Evolutionary conservation across 345 rosid genomes (phyloP), one percentile per base, ranked within the genome.

Genomic region (Kernera saxatilis): DNA sequence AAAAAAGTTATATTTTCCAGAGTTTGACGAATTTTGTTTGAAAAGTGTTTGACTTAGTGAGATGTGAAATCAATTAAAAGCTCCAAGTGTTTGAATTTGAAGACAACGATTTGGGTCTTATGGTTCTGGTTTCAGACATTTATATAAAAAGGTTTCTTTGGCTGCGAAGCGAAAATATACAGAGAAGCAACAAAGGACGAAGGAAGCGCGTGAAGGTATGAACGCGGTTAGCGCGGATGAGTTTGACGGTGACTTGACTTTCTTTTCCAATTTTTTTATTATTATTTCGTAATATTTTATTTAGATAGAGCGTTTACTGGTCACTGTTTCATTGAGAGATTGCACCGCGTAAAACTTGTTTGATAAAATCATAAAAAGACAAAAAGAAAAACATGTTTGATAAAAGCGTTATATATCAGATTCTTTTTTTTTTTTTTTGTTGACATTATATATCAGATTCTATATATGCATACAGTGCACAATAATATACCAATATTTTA

Each of bases 201-300:
- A 71, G 77, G 78, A 87, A 84, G 85, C 87, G 90, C 80, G 87
- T 79, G 75, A 48, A 75, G 6, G 74, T 82, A 84, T 81, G 85
- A 81, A 86, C 87, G 84, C 84, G 85, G 73, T 41, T 51, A 25
- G 32, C 10, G 56, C 33, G 18, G 67, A 75, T 74, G 66, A n/a
- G 45, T 72, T 83, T 75, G 87, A 86, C 83, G 80, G 70, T 51
- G 86, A 83, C 84, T 75, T 80, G 87, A 82, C 84, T 81, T 81
- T 79, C 62, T 56, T 70, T 53, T 52, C 44, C 23, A 0, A 14
- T 69, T 75, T 11, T 40, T 50, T 69, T 69, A 43, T 48, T 54
- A 14, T 35, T 39, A 12, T 43, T 50, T 46, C 3, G 5, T 64
- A 25, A 6, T 41, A 15, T 71, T 48, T 19, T 15, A 12, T 18